Percentiles rank a stretch among this genome's conserved stretches.
phyloP scores from a whole-genome alignment of 495 filamentous ascomycete genomes.

The Neurospora sp. region DNA sequence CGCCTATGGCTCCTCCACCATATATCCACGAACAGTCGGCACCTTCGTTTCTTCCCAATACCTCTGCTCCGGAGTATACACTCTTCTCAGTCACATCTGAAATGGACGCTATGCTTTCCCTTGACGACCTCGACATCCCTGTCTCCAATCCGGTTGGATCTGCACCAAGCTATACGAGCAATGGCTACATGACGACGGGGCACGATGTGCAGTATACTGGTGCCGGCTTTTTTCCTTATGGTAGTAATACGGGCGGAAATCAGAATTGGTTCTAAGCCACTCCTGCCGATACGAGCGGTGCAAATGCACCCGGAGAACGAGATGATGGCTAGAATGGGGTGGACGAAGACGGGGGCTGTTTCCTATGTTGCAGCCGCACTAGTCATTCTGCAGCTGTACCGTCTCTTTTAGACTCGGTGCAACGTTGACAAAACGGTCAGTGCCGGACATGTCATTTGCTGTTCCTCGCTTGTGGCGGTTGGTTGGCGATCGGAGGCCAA shows the following conservation, averaged over 20 bases:
- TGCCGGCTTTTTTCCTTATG: neutral
- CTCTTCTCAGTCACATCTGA: neutral
- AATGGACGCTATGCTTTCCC: neutral
- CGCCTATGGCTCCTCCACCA: neutral
- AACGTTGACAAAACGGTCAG: neutral
- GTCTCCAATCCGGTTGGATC: neutral
- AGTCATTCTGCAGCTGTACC: neutral
- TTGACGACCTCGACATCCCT: neutral
- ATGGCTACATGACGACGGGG: neutral
- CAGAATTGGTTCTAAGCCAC: neutral
- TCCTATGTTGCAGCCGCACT: neutral
- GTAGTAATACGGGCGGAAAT: neutral
- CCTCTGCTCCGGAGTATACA: neutral
- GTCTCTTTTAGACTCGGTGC: neutral
- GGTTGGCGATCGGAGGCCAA: neutral
- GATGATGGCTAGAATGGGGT: neutral
- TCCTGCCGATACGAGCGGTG: neutral
- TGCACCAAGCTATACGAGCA: neutral
- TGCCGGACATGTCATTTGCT: neutral
- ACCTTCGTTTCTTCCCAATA: neutral
- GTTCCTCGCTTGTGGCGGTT: neutral
- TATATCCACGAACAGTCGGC: neutral
- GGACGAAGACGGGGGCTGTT: neutral
- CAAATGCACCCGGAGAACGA: neutral
- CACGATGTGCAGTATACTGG: neutral